A percentile compares a stretch with the other conserved stretches of the same genome.
These are phyloP conservation scores for Ophiostoma sp. DNA, from an alignment of 2,329 filamentous ascomycete genomes.

Conservation along the genomic window DNA sequence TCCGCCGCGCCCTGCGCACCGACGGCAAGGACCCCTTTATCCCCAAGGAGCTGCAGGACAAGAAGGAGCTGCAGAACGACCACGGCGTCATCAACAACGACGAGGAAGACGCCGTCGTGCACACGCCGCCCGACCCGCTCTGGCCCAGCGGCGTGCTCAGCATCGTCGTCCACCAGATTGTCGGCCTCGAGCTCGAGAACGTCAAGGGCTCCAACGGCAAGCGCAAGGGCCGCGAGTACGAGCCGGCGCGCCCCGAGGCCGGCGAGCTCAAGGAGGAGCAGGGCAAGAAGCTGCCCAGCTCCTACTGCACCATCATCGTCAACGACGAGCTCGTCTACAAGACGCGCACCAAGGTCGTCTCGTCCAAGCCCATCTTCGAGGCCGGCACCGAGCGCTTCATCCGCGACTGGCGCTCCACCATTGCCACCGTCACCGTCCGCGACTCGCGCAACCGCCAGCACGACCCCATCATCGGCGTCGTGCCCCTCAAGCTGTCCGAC, in stretches of 20 bases:
- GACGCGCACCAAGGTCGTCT: slow-evolving; percentile 89
- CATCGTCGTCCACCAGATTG: slow-evolving; percentile 86
- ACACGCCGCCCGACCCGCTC: slow-evolving; percentile 90
- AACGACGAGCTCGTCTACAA: slow-evolving; percentile 89
- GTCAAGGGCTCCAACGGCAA: slow-evolving; percentile 78
- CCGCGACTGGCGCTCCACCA: slow-evolving; percentile 83
- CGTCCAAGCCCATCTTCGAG: slow-evolving; percentile 94
- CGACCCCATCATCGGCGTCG: slow-evolving; percentile 87
- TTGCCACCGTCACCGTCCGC: slow-evolving; percentile 82
- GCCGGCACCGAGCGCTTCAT: slow-evolving; percentile 90
- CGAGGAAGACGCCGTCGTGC: slow-evolving; percentile 76
- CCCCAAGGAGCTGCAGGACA: slow-evolving; percentile 66
- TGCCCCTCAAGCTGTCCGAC: slow-evolving; percentile 81
- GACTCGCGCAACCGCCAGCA: slow-evolving; percentile 87
- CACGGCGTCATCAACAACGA: slow-evolving; percentile 68
- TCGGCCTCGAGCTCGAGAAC: slow-evolving; percentile 87
- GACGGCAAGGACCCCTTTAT: slow-evolving; percentile 78
- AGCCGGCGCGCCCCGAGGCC: slow-evolving; percentile 73
- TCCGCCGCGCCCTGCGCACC: slow-evolving; percentile 76
- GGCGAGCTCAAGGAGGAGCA: slow-evolving; percentile 85
- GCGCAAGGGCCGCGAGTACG: slow-evolving; percentile 78
- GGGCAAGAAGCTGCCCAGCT: slow-evolving; percentile 72
- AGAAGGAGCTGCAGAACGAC: slow-evolving; percentile 78
- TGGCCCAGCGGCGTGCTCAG: slow-evolving; percentile 90
- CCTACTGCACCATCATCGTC: slow-evolving; percentile 86